Conservation (phyloP, 257 asterid species). For the Buddleja alternifolia region DNA sequence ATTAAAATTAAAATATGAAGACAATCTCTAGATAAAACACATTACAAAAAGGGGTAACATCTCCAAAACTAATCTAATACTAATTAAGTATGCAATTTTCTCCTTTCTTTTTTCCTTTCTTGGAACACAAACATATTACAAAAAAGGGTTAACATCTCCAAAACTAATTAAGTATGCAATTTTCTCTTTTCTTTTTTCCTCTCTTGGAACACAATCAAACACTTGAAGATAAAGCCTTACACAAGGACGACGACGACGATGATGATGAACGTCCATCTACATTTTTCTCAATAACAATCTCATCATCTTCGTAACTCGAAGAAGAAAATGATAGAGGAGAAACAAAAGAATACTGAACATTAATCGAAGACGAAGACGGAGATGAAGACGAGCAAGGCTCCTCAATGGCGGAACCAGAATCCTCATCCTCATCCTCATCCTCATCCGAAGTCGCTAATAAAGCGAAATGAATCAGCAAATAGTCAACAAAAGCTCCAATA, state of each 20-base stretch:
- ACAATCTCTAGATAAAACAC: no score
- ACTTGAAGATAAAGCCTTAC: slow-evolving; percentile 5
- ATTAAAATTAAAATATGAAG: no score
- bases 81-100: background rate
- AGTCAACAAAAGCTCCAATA: slow-evolving; percentile 74
- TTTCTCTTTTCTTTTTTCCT: background rate
- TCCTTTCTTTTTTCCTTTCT: no score
- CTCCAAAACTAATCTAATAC: background rate
- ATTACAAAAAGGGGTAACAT: background rate
- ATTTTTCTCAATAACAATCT: slow-evolving; percentile 31
- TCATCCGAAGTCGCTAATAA: slow-evolving; percentile 15
- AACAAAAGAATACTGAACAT: slow-evolving; percentile 48
- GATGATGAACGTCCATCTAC: slow-evolving; percentile 21
- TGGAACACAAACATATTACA: no score
- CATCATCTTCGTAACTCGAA: slow-evolving; percentile 44
- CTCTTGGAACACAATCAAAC: slow-evolving; percentile 11
- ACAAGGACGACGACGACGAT: slow-evolving; percentile 15
- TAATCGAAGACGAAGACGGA: slow-evolving; percentile 39
- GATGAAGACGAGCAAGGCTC: slow-evolving; percentile 34
- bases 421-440: background rate
- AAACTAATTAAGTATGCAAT: no score
- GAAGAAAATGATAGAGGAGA: slow-evolving; percentile 71
- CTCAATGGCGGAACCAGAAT: slow-evolving; percentile 15
- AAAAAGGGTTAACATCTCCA: no score
- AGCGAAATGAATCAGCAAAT: slow-evolving; percentile 43